Conservation (phyloP, 306 rosid species). For the Vicia villosa region DNA sequence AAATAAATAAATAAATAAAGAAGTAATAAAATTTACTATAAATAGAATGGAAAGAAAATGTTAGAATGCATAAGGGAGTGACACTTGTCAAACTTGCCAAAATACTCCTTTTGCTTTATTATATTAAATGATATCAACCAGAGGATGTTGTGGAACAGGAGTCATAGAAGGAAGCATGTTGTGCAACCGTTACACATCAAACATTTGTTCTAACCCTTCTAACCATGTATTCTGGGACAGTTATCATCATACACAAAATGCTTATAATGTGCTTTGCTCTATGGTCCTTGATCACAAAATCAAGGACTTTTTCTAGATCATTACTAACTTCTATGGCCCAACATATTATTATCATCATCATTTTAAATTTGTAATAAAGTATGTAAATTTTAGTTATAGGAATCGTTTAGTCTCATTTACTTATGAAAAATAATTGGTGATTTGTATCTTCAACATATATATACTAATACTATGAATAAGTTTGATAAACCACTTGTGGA, state of each 20-base stretch:
- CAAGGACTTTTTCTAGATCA: slow-evolving; percentile 49
- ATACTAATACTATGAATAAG: too few species aligned
- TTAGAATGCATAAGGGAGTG: too few species aligned
- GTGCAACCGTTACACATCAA: slow-evolving; percentile 44
- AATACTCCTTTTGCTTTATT: too few species aligned
- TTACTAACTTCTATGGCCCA: neutral
- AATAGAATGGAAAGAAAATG: too few species aligned
- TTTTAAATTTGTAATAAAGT: neutral
- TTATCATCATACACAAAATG: slow-evolving; percentile 60
- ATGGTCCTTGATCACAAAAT: slow-evolving; percentile 40
- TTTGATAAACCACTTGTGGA: too few species aligned
- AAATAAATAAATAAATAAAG: too few species aligned
- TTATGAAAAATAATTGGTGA: neutral
- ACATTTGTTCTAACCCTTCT: slow-evolving; percentile 45
- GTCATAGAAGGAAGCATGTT: slow-evolving; percentile 53
- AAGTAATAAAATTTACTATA: too few species aligned
- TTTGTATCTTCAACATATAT: neutral
- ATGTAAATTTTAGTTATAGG: neutral
- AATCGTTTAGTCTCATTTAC: neutral
- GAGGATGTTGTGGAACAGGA: slow-evolving; percentile 95
- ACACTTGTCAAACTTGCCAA: too few species aligned
- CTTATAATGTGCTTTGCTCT: slow-evolving; percentile 39
- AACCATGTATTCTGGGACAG: slow-evolving; percentile 73
- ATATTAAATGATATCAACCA: too few species aligned
- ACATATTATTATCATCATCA: too few species aligned